Percentiles rank a stretch among this genome's conserved stretches.
phyloP scores from a whole-genome alignment of 164 flowering plant species.

The Berberis thunbergii region DNA sequence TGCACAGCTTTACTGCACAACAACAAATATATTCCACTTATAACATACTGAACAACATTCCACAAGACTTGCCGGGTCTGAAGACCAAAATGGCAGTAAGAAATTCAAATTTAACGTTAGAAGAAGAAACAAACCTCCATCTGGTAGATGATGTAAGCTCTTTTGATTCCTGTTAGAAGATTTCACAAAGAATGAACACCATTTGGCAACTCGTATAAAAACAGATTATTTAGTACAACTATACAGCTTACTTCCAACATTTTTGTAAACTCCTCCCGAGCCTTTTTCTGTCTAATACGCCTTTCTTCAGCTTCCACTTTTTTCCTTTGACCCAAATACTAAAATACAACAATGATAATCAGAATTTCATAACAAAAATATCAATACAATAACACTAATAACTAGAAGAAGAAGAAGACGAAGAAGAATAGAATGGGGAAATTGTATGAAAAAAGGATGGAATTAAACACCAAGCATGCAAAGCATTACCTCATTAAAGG shows the following conservation, averaged over 20 bases:
- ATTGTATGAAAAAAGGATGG: background rate
- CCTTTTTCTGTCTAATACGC: conserved; percentile 71
- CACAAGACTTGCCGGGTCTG: no score
- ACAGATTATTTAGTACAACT: background rate
- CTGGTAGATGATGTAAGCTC: conserved; percentile 81
- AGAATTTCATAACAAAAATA: background rate
- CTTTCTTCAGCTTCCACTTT: conserved; percentile 88
- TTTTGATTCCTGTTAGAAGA: conserved; percentile 52
- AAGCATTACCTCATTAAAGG: conserved; percentile 79
- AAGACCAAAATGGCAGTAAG: no score
- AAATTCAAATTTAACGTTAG: background rate
- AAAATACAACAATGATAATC: conserved; percentile 2
- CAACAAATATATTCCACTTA: background rate
- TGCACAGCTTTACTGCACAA: conserved; percentile 64
- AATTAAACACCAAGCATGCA: background rate
- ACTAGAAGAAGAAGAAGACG: background rate
- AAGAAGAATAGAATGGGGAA: background rate
- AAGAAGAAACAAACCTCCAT: conserved; percentile 57
- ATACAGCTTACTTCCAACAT: conserved; percentile 67
- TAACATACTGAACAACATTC: no score
- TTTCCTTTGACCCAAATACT: conserved; percentile 85
- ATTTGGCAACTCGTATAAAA: background rate
- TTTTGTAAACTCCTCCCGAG: conserved; percentile 77
- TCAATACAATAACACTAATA: background rate
- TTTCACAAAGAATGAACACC: background rate